Evolutionary conservation across 2,329 filamentous ascomycete genomes (phyloP), one percentile per base, ranked within the genome.

Genomic region (Aspergillus fischeri): DNA sequence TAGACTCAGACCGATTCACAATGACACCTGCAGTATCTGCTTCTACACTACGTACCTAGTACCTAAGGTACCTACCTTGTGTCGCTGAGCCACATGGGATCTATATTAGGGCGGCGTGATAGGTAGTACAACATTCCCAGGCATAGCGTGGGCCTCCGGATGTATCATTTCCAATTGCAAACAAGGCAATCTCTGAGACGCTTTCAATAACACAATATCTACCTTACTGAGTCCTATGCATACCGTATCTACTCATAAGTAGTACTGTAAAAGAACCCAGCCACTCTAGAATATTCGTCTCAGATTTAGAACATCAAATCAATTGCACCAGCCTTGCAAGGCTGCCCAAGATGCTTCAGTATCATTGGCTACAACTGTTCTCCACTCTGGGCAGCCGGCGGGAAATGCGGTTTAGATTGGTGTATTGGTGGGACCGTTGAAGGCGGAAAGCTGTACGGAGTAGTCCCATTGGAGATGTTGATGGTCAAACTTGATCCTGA

Each of bases 311-410:
- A 35, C 32, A 2, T 17, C 32, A 38, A 38, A 17, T 17, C 32
- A 38, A 38, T 45, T 53, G 56, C 59, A 24, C 60, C 60, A 62
- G 63, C 61, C 60, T 58, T 64, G 63, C 63, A 62, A 61, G 63
- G 63, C 63, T 59, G 61, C 63, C 55, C 62, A 62, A 52, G n/a
- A 21, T 44, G 5, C n/a, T 21, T 20, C 21, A 45, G 8, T 20
- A 27, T 47, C 6, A 47, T 47, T 47, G 21, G 44, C 24, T 47
- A 14, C 11, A 14, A 11, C 14, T 32, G 25, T n/a, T 4, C 6
- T 27, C 44, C 44, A 47, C 44, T 47, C 44, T 21, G 41, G 8
- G 20, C 7, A 11, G 11, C 41, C 7, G 41, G 8, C 41, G 17
- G 41, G 41, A 21, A 20, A 10, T n/a, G 41, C 20, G 41, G 41